Evolutionary conservation across 805 yeast species (phyloP), one percentile per base, ranked within the genome.

Genomic region (Schizosaccharomyces lindneri): DNA sequence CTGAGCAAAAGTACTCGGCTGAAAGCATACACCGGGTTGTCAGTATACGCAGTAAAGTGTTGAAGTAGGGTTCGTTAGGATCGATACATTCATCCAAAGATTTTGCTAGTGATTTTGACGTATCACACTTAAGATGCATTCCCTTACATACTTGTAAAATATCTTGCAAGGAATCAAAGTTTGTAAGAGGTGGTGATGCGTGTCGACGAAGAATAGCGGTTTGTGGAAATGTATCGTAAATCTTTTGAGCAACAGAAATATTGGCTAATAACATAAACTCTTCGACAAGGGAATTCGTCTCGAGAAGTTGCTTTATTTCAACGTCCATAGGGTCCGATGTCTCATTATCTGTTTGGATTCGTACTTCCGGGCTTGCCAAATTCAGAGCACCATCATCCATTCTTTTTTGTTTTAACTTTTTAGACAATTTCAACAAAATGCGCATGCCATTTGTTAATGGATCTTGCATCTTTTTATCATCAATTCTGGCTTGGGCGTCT

Each of bases 11-110:
- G 70, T 93, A 93, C 70, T 90, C 97, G 1, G 99, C 99, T 1
- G 98, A 95, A 85, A 88, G 87, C 98, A 93, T 93, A 73, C 97
- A 90, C 68, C 99, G 79, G 0, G 99, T 93, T 6, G 97, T 93
- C 95, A 93, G 84, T 65, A 93, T 93, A 72, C 99, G 82, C 5
- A 90, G 77, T 67, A 93, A 76, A 0, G 97, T 93, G 72, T 93
- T 93, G 78, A 93, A 87, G 69, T 87, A 93, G 5, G 89, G 84
- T 71, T 93, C 97, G 0, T 79, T 69, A 29, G 82, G 79, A 71
- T 90, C 97, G 43, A 74, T 80, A 72, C 96, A 87, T 63, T 86
- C 78, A 70, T 93, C 98, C 61, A 93, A 76, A 21, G 97, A 88
- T 68, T 89, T 95, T 1, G 98, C 97, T 57, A 93, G 77, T 0